Evolutionary conservation across 495 filamentous ascomycete genomes (phyloP), one percentile per base, ranked within the genome.

Genomic region (Penicillium robsamsonii): DNA sequence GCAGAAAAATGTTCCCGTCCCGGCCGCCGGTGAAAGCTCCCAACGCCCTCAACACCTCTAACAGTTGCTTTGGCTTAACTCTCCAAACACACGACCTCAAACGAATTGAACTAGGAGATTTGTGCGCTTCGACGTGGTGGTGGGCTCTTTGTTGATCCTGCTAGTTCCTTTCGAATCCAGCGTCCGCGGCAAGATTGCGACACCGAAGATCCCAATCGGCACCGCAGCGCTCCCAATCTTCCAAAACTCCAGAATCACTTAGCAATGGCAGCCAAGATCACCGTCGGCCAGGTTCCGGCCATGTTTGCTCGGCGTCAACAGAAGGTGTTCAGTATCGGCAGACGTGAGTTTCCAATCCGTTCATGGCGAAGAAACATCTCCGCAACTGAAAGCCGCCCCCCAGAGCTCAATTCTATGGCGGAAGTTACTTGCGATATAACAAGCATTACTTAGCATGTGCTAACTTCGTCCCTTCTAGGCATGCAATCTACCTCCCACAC

Each of bases 1-100:
- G 72, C 72, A 74, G 70, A 76, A 76, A 76, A 76, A 76, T 74
- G 63, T 75, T 75, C 72, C 74, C 65, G 70, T 69, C 71, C 72
- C 66, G 72, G 69, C 67, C 59, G 64, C 72, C 74, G 72, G 74
- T 74, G 74, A 74, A 53, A 70, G 67, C 66, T 70, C 70, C 66
- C 71, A 72, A 72, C 72, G 61, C 61, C 70, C 69, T 75, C 73
- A 75, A 75, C 73, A 58, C 66, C 62, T 60, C 66, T 56, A 45
- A 57, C 46, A n/a, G 33, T 56, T 41, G 44, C 55, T 37, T 55
- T 25, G 10, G 18, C 31, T 56, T 41, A 54, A 45, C 44, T 51
- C 41, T 51, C 46, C 46, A 53, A 61, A 48, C 50, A 45, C 57
- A 48, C 60, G 40, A 20, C 46, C 33, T 50, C 48, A 42, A 43